Conservation (phyloP, 306 rosid genomes). For the Dalbergia cochinchinensis region DNA sequence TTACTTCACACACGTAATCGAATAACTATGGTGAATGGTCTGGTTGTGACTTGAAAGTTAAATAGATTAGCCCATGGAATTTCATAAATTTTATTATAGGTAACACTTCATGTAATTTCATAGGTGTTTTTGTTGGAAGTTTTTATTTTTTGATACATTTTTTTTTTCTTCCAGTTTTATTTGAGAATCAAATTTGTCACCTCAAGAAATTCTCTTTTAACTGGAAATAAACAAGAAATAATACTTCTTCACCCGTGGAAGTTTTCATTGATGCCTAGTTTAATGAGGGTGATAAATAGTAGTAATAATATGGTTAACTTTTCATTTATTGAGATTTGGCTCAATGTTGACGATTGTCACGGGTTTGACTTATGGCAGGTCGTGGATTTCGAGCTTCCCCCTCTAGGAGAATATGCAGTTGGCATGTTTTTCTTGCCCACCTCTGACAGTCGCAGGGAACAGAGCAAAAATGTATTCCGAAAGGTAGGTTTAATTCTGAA, state of each 20-base stretch:
- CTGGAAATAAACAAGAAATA: not conserved
- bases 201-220: not conserved
- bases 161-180: not conserved
- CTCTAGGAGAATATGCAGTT: slow-evolving; percentile 84
- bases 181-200: not conserved
- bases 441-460: slow-evolving; percentile 71
- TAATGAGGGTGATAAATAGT: not conserved
- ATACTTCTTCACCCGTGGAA: not conserved
- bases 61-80: not conserved
- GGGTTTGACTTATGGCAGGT: slow-evolving; percentile 61
- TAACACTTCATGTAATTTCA: not conserved
- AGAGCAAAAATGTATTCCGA: slow-evolving; percentile 73
- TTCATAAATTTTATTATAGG: not conserved
- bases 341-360: slow-evolving; percentile 5
- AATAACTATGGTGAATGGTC: not conserved
- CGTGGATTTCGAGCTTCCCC: slow-evolving; percentile 86
- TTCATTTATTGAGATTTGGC: slow-evolving; percentile 2
- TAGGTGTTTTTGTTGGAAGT: not conserved
- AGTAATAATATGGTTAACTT: not conserved
- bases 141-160: too few species aligned
- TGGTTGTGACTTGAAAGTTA: not conserved
- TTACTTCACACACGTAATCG: not conserved
- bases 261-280: not conserved
- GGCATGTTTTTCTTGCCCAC: slow-evolving; percentile 98
- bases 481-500: slow-evolving; percentile 61